Percentiles rank a stretch among this genome's conserved stretches.
Evolutionary conservation across 306 rosid species (phyloP).

Genomic region (Sesbania bispinosa): DNA sequence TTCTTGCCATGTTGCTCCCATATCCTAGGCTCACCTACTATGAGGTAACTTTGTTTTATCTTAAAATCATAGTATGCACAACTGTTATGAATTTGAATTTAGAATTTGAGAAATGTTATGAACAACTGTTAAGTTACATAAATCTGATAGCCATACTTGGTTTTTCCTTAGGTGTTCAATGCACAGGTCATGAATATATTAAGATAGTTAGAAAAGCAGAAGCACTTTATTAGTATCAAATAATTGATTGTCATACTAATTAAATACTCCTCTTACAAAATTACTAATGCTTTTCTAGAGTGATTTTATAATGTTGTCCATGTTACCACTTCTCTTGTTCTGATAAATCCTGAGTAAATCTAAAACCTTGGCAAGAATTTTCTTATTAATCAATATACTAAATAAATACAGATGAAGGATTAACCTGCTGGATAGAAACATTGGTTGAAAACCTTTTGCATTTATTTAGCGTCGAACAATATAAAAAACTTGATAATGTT

Average conservation of each 20-base stretch:
- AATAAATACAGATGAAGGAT: too few species aligned
- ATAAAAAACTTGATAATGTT: too few species aligned
- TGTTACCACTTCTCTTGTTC: neutral
- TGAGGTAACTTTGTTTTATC: slow-evolving; percentile 35
- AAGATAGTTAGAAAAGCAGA: neutral
- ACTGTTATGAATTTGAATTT: neutral
- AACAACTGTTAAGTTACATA: neutral
- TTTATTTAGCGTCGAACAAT: too few species aligned
- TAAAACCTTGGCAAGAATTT: too few species aligned
- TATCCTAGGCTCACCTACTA: slow-evolving; percentile 50
- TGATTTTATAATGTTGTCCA: neutral
- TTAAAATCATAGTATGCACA: neutral
- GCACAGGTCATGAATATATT: neutral
- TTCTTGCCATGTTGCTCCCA: slow-evolving; percentile 59
- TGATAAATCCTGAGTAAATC: too few species aligned
- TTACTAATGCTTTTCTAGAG: neutral
- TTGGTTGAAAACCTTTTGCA: too few species aligned
- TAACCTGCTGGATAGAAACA: too few species aligned
- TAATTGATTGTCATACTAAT: neutral
- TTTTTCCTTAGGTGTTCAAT: neutral
- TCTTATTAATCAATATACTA: too few species aligned
- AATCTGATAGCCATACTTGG: neutral
- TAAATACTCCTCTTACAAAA: neutral
- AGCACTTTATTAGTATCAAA: neutral
- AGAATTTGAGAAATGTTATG: neutral